These are phyloP conservation scores for Pestalotiopsis sp. DNA, from an alignment of 2,329 filamentous ascomycete genomes.

Conservation along the genomic window DNA sequence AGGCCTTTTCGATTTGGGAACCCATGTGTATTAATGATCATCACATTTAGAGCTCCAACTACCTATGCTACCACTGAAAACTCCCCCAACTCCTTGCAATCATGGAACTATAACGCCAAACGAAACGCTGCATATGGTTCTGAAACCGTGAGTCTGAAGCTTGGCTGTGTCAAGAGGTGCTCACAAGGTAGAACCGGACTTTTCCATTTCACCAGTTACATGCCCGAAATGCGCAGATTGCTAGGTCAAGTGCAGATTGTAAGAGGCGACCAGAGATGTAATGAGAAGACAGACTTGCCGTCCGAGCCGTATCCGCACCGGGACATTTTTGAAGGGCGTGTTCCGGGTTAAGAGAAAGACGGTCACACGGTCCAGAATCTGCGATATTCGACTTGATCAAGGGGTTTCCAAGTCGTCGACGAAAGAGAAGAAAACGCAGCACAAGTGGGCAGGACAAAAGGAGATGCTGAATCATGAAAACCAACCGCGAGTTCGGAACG, in stretches of 20 bases:
- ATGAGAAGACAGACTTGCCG: background rate
- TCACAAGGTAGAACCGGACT: background rate
- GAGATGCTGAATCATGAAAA: slow-evolving; percentile 11
- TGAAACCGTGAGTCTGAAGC: slow-evolving; percentile 4
- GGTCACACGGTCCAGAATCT: background rate
- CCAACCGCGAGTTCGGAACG: slow-evolving; percentile 11
- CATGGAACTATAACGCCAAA: slow-evolving; percentile 5
- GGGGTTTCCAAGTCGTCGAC: background rate
- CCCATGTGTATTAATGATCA: slow-evolving; percentile 20
- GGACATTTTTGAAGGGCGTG: background rate
- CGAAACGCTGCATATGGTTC: slow-evolving; percentile 10
- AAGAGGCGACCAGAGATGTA: slow-evolving; percentile 13
- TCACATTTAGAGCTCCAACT: slow-evolving; percentile 11
- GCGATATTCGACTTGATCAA: background rate
- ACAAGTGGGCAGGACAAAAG: slow-evolving; percentile 9
- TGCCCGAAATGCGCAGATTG: slow-evolving; percentile 4
- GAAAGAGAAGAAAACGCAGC: slow-evolving; percentile 14
- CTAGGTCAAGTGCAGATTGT: slow-evolving; percentile 9
- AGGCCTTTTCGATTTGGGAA: slow-evolving; percentile 2
- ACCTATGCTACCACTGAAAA: background rate
- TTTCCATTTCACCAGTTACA: background rate
- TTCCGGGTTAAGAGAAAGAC: background rate
- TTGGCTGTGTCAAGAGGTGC: background rate
- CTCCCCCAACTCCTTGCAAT: background rate
- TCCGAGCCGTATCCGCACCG: background rate